Evolutionary conservation across 192 early-diverging fungal species (phyloP).

Genomic region (Entrophospora sp.): DNA sequence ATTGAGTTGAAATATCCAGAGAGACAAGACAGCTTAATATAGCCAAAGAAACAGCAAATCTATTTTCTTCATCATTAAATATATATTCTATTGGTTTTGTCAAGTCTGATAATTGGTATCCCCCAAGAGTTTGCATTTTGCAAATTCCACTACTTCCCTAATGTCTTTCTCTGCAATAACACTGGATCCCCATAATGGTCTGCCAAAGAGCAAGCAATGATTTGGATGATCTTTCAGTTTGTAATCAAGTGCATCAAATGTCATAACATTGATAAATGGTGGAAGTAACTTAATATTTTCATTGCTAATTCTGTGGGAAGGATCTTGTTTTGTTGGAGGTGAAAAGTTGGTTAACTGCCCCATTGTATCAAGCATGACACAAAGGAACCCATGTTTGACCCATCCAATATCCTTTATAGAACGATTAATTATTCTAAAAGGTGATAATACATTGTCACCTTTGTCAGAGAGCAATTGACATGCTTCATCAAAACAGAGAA

Average conservation of each 20-base stretch:
- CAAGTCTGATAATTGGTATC: no score
- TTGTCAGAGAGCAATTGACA: neutral
- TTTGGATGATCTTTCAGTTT: neutral
- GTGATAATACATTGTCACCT: neutral
- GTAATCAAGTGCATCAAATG: neutral
- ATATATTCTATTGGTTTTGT: no score
- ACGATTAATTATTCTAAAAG: neutral
- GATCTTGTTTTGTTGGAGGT: neutral
- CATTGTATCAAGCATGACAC: neutral
- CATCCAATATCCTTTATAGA: neutral
- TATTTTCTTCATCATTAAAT: no score
- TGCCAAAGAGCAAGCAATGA: neutral
- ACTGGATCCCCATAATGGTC: neutral
- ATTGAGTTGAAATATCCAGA: neutral
- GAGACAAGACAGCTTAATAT: neutral
- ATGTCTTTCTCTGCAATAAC: neutral
- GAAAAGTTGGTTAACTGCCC: neutral
- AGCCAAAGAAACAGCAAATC: neutral
- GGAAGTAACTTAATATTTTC: neutral
- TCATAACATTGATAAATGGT: neutral
- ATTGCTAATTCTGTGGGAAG: neutral
- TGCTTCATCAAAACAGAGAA: constrained; percentile 1
- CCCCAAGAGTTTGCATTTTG: neutral
- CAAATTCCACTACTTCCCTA: neutral
- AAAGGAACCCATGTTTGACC: neutral